Percentiles rank a stretch among this genome's conserved stretches.
Conservation (phyloP, 192 early-diverging fungal genomes). For the Podila minutissima region DNA sequence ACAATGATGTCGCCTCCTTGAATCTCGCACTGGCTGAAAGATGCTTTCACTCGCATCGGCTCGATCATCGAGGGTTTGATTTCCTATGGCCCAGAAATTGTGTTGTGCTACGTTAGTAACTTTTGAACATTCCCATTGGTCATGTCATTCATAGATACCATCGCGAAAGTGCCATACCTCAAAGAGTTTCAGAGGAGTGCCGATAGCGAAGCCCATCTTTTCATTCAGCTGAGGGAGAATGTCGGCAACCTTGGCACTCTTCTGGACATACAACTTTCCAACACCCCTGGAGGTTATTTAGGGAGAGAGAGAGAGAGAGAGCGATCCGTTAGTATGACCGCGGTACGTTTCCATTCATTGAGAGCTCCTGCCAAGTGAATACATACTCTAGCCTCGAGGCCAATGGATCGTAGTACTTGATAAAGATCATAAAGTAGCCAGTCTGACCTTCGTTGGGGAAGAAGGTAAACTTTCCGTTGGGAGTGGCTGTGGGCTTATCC, state of each 20-base stretch:
- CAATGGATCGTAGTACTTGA: conserved; percentile 86
- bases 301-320: background rate
- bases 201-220: conserved; percentile 63
- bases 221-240: conserved; percentile 66
- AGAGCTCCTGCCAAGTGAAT: background rate
- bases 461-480: conserved; percentile 24
- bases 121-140: background rate
- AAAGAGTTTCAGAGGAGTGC: conserved; percentile 70
- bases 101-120: too few species aligned
- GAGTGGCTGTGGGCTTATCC: conserved; percentile 23
- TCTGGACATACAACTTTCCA: conserved; percentile 62
- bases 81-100: conserved; percentile 63
- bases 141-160: background rate
- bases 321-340: background rate
- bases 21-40: conserved; percentile 83
- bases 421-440: conserved; percentile 72
- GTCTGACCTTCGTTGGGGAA: conserved; percentile 19
- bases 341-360: background rate
- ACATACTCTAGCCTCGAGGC: conserved; percentile 68
- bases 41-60: conserved; percentile 65
- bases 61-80: conserved; percentile 96
- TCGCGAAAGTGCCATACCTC: conserved; percentile 53
- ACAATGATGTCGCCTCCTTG: conserved; percentile 95
- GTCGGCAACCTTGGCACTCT: conserved; percentile 64
- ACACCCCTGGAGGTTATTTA: conserved; percentile 54